phyloP scores from a whole-genome alignment of 2,329 filamentous ascomycete genomes.

The Penicillium sp. region DNA sequence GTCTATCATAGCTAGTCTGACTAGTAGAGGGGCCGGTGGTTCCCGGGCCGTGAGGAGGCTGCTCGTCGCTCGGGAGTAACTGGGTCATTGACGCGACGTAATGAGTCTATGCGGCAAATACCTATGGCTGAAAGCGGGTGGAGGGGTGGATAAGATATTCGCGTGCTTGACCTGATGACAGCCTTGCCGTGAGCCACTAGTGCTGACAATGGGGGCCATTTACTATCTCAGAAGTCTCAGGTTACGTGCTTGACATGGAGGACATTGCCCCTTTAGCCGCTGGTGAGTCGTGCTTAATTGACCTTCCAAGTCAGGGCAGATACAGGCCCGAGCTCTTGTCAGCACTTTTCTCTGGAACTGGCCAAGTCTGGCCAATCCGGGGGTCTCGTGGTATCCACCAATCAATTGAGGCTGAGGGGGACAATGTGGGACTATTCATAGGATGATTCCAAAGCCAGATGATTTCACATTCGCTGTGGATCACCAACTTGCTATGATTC shows the following conservation, averaged over 20 bases:
- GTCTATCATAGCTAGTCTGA: constrained; percentile 6
- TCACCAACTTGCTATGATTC: background rate
- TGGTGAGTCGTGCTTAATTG: background rate
- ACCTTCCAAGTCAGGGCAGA: background rate
- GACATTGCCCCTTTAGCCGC: background rate
- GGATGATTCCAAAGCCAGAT: background rate
- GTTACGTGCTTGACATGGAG: background rate
- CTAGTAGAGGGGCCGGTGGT: background rate
- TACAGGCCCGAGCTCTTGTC: background rate
- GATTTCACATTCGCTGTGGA: background rate
- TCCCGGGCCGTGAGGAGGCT: background rate
- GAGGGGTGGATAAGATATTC: background rate
- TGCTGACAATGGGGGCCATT: background rate
- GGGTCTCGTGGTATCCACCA: background rate
- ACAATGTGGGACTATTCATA: background rate
- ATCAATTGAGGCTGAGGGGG: background rate
- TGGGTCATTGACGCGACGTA: background rate
- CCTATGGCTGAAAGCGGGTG: background rate
- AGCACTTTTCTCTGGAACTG: background rate
- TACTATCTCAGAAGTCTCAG: background rate
- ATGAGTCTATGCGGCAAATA: background rate
- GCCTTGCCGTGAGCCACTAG: constrained; percentile 1
- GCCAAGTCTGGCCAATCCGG: background rate
- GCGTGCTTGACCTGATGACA: background rate
- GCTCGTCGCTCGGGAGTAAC: background rate